A percentile compares a stretch with the other conserved stretches of the same genome.
Evolutionary conservation across 192 early-diverging fungal genomes (phyloP).

Genomic region (Coemansia sp.): DNA sequence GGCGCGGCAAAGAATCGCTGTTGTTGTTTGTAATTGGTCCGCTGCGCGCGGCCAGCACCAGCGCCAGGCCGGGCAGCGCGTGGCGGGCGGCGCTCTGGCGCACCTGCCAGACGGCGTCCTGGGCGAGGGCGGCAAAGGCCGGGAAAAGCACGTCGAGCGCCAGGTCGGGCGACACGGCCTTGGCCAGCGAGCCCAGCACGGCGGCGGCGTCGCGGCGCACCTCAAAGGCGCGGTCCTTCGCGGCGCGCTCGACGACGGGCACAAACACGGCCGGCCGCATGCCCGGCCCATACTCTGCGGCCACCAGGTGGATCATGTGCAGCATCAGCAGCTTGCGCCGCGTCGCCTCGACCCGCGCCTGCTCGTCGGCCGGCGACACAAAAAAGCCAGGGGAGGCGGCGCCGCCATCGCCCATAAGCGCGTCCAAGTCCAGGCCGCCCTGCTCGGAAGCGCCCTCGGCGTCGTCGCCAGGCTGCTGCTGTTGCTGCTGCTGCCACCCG

Average conservation of each 20-base stretch:
- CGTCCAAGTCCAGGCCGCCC: not conserved
- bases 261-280: conserved; percentile 58
- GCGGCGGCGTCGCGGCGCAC: conserved; percentile 57
- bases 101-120: conserved; percentile 57
- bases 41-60: conserved; percentile 36
- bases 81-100: conserved; percentile 50
- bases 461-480: conserved; percentile 8
- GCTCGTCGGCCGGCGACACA: conserved; percentile 44
- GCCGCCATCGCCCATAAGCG: not conserved
- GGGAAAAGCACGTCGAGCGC: conserved; percentile 51
- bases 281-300: conserved; percentile 39
- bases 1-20: not conserved
- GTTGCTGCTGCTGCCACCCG: conserved; percentile 19
- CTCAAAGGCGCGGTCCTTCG: conserved; percentile 46
- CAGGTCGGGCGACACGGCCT: conserved; percentile 50
- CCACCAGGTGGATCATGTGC: conserved; percentile 54
- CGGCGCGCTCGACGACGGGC: conserved; percentile 50
- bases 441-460: not conserved
- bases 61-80: conserved; percentile 54
- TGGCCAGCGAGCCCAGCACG: conserved; percentile 47
- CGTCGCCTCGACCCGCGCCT: conserved; percentile 41
- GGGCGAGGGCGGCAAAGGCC: conserved; percentile 36
- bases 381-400: conserved; percentile 18
- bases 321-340: conserved; percentile 55
- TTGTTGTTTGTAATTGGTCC: not conserved